These are phyloP conservation scores for Pulchroboletus neoregius DNA, from an alignment of 1,284 basidiomycete genomes.

Conservation along the genomic window DNA sequence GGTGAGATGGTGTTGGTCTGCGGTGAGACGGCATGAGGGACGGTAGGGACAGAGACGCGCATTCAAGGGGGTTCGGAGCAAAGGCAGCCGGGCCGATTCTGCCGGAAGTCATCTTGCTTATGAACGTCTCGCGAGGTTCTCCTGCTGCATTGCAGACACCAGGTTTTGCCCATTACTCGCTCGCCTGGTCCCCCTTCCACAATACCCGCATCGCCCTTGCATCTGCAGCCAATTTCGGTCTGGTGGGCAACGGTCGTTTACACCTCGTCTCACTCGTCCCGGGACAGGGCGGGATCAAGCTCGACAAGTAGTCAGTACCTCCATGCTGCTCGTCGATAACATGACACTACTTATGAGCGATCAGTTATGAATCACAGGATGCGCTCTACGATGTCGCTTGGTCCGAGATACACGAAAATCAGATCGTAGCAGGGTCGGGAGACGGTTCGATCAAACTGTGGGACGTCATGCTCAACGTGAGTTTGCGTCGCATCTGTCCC, in stretches of 20 bases:
- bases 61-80: slow-evolving; percentile 36
- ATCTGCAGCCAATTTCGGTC: slow-evolving; percentile 90
- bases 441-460: slow-evolving; percentile 91
- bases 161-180: slow-evolving; percentile 82
- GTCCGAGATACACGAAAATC: slow-evolving; percentile 94
- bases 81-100: slow-evolving; percentile 20
- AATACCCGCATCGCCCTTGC: slow-evolving; percentile 79
- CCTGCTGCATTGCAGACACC: slow-evolving; percentile 65
- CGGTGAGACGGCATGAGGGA: slow-evolving; percentile 57
- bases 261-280: slow-evolving; percentile 61
- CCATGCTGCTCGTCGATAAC: not conserved
- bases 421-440: slow-evolving; percentile 84
- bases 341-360: slow-evolving; percentile 21
- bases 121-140: not conserved
- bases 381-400: slow-evolving; percentile 90
- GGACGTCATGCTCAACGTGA: slow-evolving; percentile 85
- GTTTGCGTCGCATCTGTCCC: slow-evolving; percentile 26
- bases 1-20: slow-evolving; percentile 43
- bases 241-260: slow-evolving; percentile 90
- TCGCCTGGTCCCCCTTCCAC: slow-evolving; percentile 94
- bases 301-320: slow-evolving; percentile 66
- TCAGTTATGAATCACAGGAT: slow-evolving; percentile 91
- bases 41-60: slow-evolving; percentile 78
- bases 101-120: not conserved
- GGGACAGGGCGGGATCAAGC: slow-evolving; percentile 43